A percentile compares a stretch with the other conserved stretches of the same genome.
Conservation (phyloP, 176 grass and related monocot genomes). For the Hsuehochloa calcarea region DNA sequence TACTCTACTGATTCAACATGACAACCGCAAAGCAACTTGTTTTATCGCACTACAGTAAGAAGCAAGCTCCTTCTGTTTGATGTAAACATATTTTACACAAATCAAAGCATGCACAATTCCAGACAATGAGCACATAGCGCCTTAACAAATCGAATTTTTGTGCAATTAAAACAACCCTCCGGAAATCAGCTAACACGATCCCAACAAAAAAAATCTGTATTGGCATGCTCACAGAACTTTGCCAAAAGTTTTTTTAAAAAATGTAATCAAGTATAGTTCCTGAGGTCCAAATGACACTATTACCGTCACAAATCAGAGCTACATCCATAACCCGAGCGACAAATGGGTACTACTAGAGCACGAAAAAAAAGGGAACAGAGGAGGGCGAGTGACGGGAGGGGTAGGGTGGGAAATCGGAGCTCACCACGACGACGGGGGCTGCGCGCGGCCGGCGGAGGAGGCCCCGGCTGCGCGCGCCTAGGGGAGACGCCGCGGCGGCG, state of each 20-base stretch:
- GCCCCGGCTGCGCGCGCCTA: not conserved
- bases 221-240: not conserved
- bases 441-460: slow-evolving; percentile 9
- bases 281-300: not conserved
- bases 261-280: not conserved
- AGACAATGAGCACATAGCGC: not conserved
- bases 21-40: not conserved
- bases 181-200: not conserved
- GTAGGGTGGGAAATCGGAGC: not conserved
- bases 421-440: slow-evolving; percentile 15
- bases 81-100: not conserved
- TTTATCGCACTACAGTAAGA: not conserved
- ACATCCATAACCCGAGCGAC: not conserved
- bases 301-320: not conserved
- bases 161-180: not conserved
- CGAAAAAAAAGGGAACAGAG: not conserved
- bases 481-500: slow-evolving; percentile 8
- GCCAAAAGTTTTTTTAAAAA: not conserved
- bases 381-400: not conserved
- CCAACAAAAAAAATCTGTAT: not conserved
- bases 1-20: not conserved
- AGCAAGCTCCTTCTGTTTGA: not conserved
- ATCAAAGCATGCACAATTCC: not conserved
- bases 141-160: not conserved
- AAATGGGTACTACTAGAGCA: not conserved